Evolutionary conservation across 2,329 filamentous ascomycete species (phyloP), one percentile per base, ranked within the genome.

Genomic region (Magnaporthiopsis poae): DNA sequence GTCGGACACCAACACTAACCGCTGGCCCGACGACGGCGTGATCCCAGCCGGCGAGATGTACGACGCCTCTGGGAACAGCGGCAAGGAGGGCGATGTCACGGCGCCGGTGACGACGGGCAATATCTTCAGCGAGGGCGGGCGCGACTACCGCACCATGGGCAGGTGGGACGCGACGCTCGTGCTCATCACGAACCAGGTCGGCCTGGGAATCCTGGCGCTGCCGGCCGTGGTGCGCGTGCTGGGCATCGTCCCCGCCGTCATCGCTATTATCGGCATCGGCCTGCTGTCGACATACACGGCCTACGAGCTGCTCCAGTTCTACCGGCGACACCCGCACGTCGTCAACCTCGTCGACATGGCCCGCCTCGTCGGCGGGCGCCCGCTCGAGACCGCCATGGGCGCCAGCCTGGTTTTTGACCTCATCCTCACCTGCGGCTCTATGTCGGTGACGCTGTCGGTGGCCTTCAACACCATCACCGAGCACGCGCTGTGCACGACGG

Each of bases 291-390:
- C 62, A 15, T 64, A 64, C 62, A 64, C 62, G n/a, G 62, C 39
- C 15, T 64, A 64, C 36, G 62, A 64, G 36, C 62, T 64, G 62
- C 62, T 64, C 27, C 62, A 64, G 62, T 64, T 64, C 62, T 64
- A 64, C 62, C 39, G 62, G 11, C 62, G 62, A 12, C 62, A 56
- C 62, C 62, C 62, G 25, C 62, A 64, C 62, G 62, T 64, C 25
- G 62, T 64, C 62, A 64, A 64, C 62, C 36, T 46, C 12, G 62
- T 64, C 39, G 62, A 64, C 62, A 64, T 64, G 62, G 62, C 62
- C 18, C 25, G 25, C 62, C 31, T 64, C 27, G 62, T 64, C 12
- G 62, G 62, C 27, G 62, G 62, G 13, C 25, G 62, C 5, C 62
- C 62, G 13, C 62, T 64, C 39, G 62, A 64, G 62, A 36, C 56